These are phyloP conservation scores for Arctostaphylos glauca DNA, from an alignment of 148 eudicot genomes.

Conservation along the genomic window DNA sequence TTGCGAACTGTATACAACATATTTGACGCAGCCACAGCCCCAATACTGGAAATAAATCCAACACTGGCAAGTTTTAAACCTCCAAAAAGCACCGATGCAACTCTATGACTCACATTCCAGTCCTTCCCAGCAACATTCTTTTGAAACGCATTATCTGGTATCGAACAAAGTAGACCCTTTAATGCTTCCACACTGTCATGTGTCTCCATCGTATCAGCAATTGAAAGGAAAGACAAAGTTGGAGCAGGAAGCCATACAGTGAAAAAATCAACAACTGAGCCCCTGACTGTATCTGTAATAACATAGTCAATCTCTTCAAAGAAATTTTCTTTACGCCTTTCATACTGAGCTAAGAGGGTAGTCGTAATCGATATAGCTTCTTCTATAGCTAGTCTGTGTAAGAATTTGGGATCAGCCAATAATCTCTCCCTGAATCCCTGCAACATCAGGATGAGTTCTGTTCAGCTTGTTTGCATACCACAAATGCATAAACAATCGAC, in stretches of 20 bases:
- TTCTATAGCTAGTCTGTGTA: conserved; percentile 87
- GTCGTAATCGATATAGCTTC: conserved; percentile 91
- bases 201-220: conserved; percentile 48
- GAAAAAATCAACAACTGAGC: conserved; percentile 87
- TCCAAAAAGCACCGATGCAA: conserved; percentile 83
- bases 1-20: conserved; percentile 49
- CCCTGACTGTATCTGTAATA: conserved; percentile 75
- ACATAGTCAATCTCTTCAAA: conserved; percentile 91
- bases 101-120: conserved; percentile 76
- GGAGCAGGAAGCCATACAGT: conserved; percentile 99
- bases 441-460: conserved; percentile 18
- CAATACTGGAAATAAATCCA: conserved; percentile 89
- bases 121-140: conserved; percentile 77
- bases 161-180: conserved; percentile 75
- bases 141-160: conserved; percentile 97
- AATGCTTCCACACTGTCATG: conserved; percentile 63
- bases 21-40: conserved; percentile 92
- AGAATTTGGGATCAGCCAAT: conserved; percentile 87
- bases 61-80: conserved; percentile 88
- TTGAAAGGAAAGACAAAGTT: conserved; percentile 79
- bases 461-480: conserved; percentile 13
- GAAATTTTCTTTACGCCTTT: conserved; percentile 83
- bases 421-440: conserved; percentile 98
- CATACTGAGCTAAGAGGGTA: conserved; percentile 85
- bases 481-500: background rate